These are phyloP conservation scores for Pythium aphanidermatum DNA, from an alignment of 352 stramenopile genomes.

Conservation along the genomic window DNA sequence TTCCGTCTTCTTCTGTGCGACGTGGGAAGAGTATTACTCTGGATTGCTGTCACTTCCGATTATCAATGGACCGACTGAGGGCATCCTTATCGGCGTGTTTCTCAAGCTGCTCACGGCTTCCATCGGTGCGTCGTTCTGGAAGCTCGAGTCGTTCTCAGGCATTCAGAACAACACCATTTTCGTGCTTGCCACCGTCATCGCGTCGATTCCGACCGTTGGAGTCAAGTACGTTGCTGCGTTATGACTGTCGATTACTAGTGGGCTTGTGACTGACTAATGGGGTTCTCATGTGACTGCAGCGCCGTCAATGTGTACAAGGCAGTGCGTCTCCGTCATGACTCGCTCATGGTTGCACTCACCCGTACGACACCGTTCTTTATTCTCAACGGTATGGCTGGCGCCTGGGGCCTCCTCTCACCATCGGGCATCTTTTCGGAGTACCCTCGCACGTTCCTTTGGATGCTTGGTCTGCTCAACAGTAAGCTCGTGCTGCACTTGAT, in stretches of 20 bases:
- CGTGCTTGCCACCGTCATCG: constrained; percentile 54
- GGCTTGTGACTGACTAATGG: background rate
- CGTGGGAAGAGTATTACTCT: constrained; percentile 93
- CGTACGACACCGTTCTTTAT: constrained; percentile 67
- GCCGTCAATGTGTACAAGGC: constrained; percentile 66
- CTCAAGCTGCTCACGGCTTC: constrained; percentile 71
- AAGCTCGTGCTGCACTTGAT: constrained; percentile 89
- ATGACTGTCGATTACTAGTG: background rate
- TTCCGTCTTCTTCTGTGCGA: constrained; percentile 82
- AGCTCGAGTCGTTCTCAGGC: constrained; percentile 43
- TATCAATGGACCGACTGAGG: constrained; percentile 96
- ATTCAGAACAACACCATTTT: constrained; percentile 84
- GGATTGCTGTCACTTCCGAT: constrained; percentile 92
- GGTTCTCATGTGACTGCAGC: constrained; percentile 25
- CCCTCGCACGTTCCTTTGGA: constrained; percentile 83
- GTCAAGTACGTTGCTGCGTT: constrained; percentile 56
- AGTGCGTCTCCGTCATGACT: constrained; percentile 62
- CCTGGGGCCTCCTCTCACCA: constrained; percentile 70
- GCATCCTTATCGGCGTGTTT: constrained; percentile 84
- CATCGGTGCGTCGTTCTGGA: constrained; percentile 67
- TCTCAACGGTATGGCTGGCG: constrained; percentile 55
- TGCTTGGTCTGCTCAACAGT: constrained; percentile 82
- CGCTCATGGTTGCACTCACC: constrained; percentile 74
- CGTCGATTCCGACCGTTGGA: constrained; percentile 51
- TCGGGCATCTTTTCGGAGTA: constrained; percentile 68